Evolutionary conservation across 1,139 yeast species (phyloP).

Genomic region (Magnusiomyces ingens): DNA sequence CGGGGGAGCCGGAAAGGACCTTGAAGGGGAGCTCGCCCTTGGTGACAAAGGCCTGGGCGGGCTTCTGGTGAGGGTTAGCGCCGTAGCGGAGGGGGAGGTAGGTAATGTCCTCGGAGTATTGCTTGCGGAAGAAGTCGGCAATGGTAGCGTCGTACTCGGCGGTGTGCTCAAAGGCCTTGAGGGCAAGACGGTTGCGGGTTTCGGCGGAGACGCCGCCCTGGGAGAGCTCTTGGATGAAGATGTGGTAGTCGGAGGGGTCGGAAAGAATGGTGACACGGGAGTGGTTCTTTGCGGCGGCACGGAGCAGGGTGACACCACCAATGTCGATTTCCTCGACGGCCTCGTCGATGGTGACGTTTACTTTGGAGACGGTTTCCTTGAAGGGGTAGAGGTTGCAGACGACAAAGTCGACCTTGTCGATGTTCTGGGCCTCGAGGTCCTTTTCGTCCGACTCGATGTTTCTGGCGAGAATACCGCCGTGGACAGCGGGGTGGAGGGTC

Average conservation of each 20-base stretch:
- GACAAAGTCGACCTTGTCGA: slow-evolving; percentile 91
- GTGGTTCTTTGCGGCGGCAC: slow-evolving; percentile 99
- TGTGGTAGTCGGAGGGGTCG: slow-evolving; percentile 89
- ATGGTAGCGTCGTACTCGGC: slow-evolving; percentile 96
- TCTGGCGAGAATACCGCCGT: slow-evolving; percentile 95
- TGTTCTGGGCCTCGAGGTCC: slow-evolving; percentile 80
- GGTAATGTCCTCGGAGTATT: slow-evolving; percentile 81
- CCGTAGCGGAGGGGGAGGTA: slow-evolving; percentile 96
- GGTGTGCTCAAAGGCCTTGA: slow-evolving; percentile 97
- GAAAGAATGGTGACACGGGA: slow-evolving; percentile 90
- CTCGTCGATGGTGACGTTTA: slow-evolving; percentile 90
- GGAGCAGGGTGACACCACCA: slow-evolving; percentile 93
- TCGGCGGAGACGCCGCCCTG: slow-evolving; percentile 55
- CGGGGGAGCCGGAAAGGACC: slow-evolving; percentile 92
- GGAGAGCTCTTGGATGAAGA: slow-evolving; percentile 69
- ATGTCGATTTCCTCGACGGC: slow-evolving; percentile 98
- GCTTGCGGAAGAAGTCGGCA: slow-evolving; percentile 95
- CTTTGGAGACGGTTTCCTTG: slow-evolving; percentile 93
- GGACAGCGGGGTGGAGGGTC: slow-evolving; percentile 97
- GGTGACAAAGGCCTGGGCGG: slow-evolving; percentile 92
- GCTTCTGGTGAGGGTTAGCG: slow-evolving; percentile 98
- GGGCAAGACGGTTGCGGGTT: slow-evolving; percentile 76
- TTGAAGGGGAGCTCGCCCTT: slow-evolving; percentile 88
- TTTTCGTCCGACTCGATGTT: slow-evolving; percentile 82
- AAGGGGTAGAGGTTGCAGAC: slow-evolving; percentile 97